Conservation (phyloP, 2,329 filamentous ascomycete species). For the Endocalyx cinctus region DNA sequence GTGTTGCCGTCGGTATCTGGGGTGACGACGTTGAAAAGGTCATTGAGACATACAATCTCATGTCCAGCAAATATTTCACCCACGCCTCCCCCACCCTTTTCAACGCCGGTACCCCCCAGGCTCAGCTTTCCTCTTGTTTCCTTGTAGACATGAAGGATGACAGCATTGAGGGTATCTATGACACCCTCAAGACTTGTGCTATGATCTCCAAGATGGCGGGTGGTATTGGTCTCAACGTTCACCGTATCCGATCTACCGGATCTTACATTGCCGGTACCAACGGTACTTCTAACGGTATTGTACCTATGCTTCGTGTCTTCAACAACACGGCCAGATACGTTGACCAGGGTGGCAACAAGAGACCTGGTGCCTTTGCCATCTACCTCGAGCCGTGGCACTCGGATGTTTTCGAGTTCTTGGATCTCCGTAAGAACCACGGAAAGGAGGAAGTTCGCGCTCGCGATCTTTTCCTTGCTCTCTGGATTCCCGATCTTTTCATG, state of each 20-base stretch:
- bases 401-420: slow-evolving; percentile 95
- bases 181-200: slow-evolving; percentile 97
- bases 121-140: slow-evolving; percentile 97
- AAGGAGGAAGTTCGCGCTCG: slow-evolving; percentile 97
- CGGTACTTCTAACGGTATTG: slow-evolving; percentile 93
- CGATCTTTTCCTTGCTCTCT: slow-evolving; percentile 94
- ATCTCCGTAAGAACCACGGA: slow-evolving; percentile 97
- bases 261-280: slow-evolving; percentile 99
- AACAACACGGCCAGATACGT: slow-evolving; percentile 99
- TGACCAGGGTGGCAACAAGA: slow-evolving; percentile 98
- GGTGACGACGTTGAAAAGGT: slow-evolving; percentile 91
- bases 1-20: slow-evolving; percentile 95
- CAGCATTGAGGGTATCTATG: slow-evolving; percentile 98
- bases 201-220: slow-evolving; percentile 99
- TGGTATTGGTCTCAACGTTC: slow-evolving; percentile 93
- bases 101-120: slow-evolving; percentile 92
- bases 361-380: slow-evolving; percentile 95
- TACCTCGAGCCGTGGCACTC: slow-evolving; percentile 99
- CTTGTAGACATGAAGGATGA: slow-evolving; percentile 99
- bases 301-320: slow-evolving; percentile 97
- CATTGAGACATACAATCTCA: slow-evolving; percentile 96
- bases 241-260: slow-evolving; percentile 93
- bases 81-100: slow-evolving; percentile 97
- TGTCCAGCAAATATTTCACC: slow-evolving; percentile 98
- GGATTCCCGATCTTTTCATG: slow-evolving; percentile 99